Evolutionary conservation across 768 basidiomycete genomes (phyloP), one percentile per base, ranked within the genome.

Genomic region (Dioszegia crocea): DNA sequence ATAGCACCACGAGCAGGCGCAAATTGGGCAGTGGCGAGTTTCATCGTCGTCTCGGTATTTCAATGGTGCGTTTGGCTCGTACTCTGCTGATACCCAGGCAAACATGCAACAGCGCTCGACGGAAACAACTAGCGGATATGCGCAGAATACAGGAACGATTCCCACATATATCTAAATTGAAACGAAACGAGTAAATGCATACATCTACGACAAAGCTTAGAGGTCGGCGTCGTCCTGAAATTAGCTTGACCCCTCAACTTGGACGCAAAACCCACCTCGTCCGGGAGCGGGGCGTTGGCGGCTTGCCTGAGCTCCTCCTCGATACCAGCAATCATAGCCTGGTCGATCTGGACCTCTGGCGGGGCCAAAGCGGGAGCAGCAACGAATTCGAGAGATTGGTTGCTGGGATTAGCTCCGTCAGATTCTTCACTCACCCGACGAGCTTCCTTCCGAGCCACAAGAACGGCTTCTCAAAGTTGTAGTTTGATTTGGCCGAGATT

Each of bases 391-490:
- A 99, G 86, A 51, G 79, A 56, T 52, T 86, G 80, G 80, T 94
- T 96, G 51, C 92, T 94, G 68, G 1, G 14, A 40, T 53, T 40
- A 53, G 51, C 51, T 23, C 3, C n/a, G n/a, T 14, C 23, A 44
- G 26, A 4, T 29, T 19, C n/a, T 31, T 38, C 5, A 82, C 89
- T 62, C 71, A 91, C 91, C 92, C 94, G 65, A 94, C 93, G 63
- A 99, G 83, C 81, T 98, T 99, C 81, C 91, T 85, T 59, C 91
- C 93, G 77, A 98, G 83, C 96, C 96, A 98, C 64, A 99, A 84
- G 90, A 99, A 98, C 49, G 96, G 96, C 79, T 97, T 97, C 81
- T 99, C 96, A 76, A 98, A 98, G 83, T 99, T 99, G 80, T 98
- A 99, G 83, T 99, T 99, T 45, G 93, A 97, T 81, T 99, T 99